Evolutionary conservation across 768 basidiomycete genomes (phyloP).

Genomic region (Chlorophyllum brunneum): DNA sequence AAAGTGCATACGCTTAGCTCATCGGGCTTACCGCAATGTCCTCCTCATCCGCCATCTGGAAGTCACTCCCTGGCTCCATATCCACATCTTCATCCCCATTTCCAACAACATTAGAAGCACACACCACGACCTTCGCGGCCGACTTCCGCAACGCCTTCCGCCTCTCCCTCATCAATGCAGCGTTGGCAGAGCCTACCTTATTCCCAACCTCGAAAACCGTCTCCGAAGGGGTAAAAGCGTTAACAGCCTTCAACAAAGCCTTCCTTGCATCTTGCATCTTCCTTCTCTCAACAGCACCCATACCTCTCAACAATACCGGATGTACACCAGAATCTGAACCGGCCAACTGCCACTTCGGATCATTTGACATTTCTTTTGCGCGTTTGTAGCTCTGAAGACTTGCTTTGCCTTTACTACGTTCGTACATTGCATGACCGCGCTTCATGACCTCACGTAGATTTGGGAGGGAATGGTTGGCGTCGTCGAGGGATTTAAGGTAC

Average conservation of each 20-base stretch:
- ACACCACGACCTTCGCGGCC: constrained; percentile 39
- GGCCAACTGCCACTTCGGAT: constrained; percentile 65
- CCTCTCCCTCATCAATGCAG: constrained; percentile 84
- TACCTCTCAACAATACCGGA: constrained; percentile 56
- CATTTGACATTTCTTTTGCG: constrained; percentile 82
- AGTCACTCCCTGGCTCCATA: constrained; percentile 26
- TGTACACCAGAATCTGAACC: constrained; percentile 64
- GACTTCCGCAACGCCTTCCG: constrained; percentile 74
- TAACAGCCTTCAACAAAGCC: constrained; percentile 68
- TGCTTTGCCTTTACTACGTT: constrained; percentile 89
- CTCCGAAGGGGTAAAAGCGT: constrained; percentile 79
- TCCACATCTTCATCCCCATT: constrained; percentile 33
- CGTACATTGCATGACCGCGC: constrained; percentile 90
- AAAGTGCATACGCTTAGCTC: neutral
- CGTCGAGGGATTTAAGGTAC: constrained; percentile 65
- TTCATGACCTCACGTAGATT: constrained; percentile 77
- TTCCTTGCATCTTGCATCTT: constrained; percentile 55
- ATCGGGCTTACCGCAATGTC: constrained; percentile 59
- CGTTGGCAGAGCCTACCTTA: constrained; percentile 59
- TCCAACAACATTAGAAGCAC: constrained; percentile 27
- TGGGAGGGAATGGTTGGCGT: constrained; percentile 58
- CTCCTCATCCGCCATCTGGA: constrained; percentile 77
- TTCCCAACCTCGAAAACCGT: constrained; percentile 89
- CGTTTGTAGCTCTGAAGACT: constrained; percentile 81
- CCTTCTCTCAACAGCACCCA: constrained; percentile 30